A percentile compares a stretch with the other conserved stretches of the same genome.
phyloP scores from a whole-genome alignment of 1,284 basidiomycete species.

The Pseudozyma hubeiensis region DNA sequence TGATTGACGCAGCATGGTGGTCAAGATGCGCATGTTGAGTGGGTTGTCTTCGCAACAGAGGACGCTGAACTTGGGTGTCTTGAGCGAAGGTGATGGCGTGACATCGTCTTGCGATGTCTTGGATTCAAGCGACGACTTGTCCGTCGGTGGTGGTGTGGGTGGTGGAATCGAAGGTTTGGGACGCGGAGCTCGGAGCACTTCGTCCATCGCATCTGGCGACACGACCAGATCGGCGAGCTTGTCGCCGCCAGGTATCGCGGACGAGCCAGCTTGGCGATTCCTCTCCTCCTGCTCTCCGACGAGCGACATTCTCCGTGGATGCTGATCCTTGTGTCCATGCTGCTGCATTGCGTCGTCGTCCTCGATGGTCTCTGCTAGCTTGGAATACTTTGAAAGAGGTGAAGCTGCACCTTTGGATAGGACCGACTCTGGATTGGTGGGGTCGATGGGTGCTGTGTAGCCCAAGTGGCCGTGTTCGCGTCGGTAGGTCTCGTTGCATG shows the following conservation, averaged over 20 bases:
- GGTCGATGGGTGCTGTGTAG: constrained; percentile 27
- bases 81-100: neutral
- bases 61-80: constrained; percentile 34
- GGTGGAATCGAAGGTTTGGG: constrained; percentile 28
- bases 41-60: constrained; percentile 63
- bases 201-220: constrained; percentile 30
- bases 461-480: constrained; percentile 35
- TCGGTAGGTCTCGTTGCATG: constrained; percentile 12
- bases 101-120: neutral
- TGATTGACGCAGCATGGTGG: constrained; percentile 40
- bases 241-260: constrained; percentile 10
- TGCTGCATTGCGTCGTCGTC: constrained; percentile 1
- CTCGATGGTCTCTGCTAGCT: neutral
- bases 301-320: constrained; percentile 15
- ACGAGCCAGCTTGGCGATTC: constrained; percentile 11
- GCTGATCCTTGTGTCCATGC: constrained; percentile 7
- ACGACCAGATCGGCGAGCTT: constrained; percentile 44
- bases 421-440: constrained; percentile 15
- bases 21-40: constrained; percentile 56
- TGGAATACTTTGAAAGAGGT: constrained; percentile 7
- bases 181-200: constrained; percentile 42
- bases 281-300: constrained; percentile 17
- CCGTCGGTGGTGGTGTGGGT: constrained; percentile 4
- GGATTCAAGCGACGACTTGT: neutral
- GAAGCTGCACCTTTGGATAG: constrained; percentile 11